phyloP scores from a whole-genome alignment of 306 rosid species.

The Dryas drummondii region DNA sequence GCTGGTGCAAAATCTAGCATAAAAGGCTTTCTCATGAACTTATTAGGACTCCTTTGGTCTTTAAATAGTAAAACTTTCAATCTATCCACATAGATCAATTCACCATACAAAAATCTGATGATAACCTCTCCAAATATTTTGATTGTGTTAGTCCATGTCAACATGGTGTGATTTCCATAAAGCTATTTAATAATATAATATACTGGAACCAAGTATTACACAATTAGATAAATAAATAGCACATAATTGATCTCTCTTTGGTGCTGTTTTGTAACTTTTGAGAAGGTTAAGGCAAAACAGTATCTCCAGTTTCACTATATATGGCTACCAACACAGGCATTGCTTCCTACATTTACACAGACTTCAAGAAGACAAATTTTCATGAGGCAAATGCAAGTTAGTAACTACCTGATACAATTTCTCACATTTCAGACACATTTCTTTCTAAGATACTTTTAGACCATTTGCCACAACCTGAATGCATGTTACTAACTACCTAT shows the following conservation, averaged over 20 bases:
- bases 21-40: background rate
- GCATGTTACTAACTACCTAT: background rate
- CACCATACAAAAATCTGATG: background rate
- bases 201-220: background rate
- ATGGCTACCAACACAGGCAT: background rate
- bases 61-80: too few species aligned
- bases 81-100: background rate
- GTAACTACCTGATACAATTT: background rate
- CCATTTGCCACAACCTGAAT: background rate
- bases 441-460: background rate
- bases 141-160: background rate
- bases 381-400: background rate
- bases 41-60: too few species aligned
- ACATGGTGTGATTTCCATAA: background rate
- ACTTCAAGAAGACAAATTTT: background rate
- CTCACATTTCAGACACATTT: slow-evolving; percentile 4
- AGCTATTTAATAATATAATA: too few species aligned
- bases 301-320: background rate
- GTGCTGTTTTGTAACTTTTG: background rate
- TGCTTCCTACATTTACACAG: slow-evolving; percentile 1
- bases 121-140: background rate
- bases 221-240: background rate
- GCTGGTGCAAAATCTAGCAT: background rate
- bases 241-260: background rate
- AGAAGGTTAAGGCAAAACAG: background rate